phyloP scores from a whole-genome alignment of 2,329 filamentous ascomycete genomes.

The Fusarium sp. region DNA sequence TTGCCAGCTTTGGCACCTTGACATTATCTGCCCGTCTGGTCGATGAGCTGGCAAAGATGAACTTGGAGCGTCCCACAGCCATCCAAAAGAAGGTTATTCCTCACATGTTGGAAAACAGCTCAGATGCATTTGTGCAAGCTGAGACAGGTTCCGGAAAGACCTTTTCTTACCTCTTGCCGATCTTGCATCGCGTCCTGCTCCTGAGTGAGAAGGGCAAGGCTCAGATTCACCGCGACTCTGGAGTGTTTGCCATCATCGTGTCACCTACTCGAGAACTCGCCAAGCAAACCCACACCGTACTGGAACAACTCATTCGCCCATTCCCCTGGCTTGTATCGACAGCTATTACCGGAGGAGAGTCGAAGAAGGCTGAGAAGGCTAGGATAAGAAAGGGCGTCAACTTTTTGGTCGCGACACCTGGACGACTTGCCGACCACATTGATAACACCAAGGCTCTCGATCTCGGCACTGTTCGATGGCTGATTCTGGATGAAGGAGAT shows the following conservation, averaged over 20 bases:
- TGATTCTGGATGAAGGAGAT: conserved; percentile 95
- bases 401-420: conserved; percentile 93
- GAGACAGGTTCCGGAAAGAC: conserved; percentile 98
- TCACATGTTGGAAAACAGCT: conserved; percentile 78
- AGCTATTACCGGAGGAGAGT: conserved; percentile 75
- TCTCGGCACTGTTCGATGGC: conserved; percentile 87
- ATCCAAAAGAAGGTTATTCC: conserved; percentile 92
- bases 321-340: conserved; percentile 94
- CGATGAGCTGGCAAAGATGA: conserved; percentile 83
- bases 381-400: conserved; percentile 92
- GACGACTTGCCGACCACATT: conserved; percentile 87
- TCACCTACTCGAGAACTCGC: conserved; percentile 93
- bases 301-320: conserved; percentile 85
- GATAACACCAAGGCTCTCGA: conserved; percentile 90
- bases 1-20: conserved; percentile 85
- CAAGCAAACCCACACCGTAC: conserved; percentile 87
- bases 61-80: conserved; percentile 87
- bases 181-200: conserved; percentile 85
- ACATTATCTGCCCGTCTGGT: conserved; percentile 83
- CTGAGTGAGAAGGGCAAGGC: conserved; percentile 67
- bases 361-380: conserved; percentile 86
- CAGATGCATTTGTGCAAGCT: conserved; percentile 94
- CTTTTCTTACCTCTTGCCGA: conserved; percentile 89
- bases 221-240: conserved; percentile 82
- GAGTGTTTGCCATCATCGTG: conserved; percentile 91